Base-by-base conservation (phyloP, 2,329 filamentous ascomycete species). In the Alternaria gansuensis region DNA sequence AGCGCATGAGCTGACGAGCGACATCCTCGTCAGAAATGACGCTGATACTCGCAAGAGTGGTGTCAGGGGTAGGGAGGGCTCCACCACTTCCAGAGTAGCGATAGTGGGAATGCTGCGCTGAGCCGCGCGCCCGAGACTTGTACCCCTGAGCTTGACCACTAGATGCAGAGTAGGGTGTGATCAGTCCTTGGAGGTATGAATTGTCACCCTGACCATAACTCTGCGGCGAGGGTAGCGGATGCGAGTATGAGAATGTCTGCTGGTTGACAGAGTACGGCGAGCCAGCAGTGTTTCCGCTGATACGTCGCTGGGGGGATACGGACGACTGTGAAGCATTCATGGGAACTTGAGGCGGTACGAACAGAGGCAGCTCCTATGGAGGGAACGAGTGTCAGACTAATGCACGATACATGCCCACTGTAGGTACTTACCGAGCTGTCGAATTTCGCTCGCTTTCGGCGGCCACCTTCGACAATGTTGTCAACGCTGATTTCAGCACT, bases 1-100 rank as follows among this genome's bases (percentile, higher is more conserved):
- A 86, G 68, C 94, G 90, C 89, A 99, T 98, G 72, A 99, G 84
- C 80, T 98, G 95, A 75, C 97, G 89, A 57, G 95, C 95, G 62
- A 98, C 95, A 79, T 99, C 95, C 78, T 99, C 95, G 75, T 99
- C 95, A 13, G 94, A 98, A 78, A 99, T 94, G 77, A 92, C 96
- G 79, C 94, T 98, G 46, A 66, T 65, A 36, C 74, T 76, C 54
- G 92, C 92, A 69, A 98, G 91, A 11, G 95, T 99, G n/a, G 94
- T 94, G 71, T 98, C 95, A 26, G 95, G 95, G 2, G 95, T 99
- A 21, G 93, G 93, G 64, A 97, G 82, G 67, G 96, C 86, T 11
- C 70, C 70, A 54, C 88, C 88, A 63, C 82, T 77, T 34, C 69
- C 75, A 48, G 78, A 80, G 44, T 78, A 75, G 57, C 80, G 77